phyloP scores from a whole-genome alignment of 208 protist genomes.

The Kentomonas sorsogonicus region DNA sequence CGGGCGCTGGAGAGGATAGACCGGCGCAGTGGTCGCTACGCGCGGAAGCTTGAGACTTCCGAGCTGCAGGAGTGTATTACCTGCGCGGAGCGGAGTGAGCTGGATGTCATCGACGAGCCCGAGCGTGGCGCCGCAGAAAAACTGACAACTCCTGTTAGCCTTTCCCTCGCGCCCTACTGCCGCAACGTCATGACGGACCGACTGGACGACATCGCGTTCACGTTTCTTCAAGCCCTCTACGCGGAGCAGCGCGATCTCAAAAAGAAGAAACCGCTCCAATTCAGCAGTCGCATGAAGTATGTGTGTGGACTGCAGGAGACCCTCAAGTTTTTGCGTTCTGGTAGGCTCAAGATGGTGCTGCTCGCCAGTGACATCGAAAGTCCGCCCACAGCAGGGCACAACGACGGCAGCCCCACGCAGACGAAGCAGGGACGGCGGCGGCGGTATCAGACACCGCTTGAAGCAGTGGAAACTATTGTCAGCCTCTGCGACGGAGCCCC shows the following conservation, averaged over 20 bases:
- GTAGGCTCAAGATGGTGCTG: constrained; percentile 44
- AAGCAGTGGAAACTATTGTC: constrained; percentile 12
- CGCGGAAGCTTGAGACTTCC: constrained; percentile 7
- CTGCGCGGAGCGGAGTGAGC: constrained; percentile 3
- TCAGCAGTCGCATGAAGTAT: constrained; percentile 51
- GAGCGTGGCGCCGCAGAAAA: constrained; percentile 9
- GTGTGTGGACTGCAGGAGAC: constrained; percentile 58
- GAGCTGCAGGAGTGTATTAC: constrained; percentile 8
- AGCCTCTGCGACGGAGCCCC: constrained; percentile 14
- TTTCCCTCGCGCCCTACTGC: constrained; percentile 33
- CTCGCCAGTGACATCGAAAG: constrained; percentile 55
- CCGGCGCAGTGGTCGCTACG: constrained; percentile 40
- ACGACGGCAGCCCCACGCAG: background rate
- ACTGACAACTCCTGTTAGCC: background rate
- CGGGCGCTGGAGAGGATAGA: constrained; percentile 34
- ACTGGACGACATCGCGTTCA: constrained; percentile 64
- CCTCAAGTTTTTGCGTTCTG: constrained; percentile 39
- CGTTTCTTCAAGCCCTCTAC: constrained; percentile 50
- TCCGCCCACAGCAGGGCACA: background rate
- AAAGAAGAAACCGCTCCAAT: constrained; percentile 50
- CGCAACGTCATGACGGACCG: constrained; percentile 46
- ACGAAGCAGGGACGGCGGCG: constrained; percentile 1
- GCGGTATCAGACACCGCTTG: background rate
- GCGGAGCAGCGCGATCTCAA: constrained; percentile 44
- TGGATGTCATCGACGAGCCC: background rate